These are phyloP conservation scores for Hippophae rhamnoides DNA, from an alignment of 306 rosid species.

Conservation along the genomic window DNA sequence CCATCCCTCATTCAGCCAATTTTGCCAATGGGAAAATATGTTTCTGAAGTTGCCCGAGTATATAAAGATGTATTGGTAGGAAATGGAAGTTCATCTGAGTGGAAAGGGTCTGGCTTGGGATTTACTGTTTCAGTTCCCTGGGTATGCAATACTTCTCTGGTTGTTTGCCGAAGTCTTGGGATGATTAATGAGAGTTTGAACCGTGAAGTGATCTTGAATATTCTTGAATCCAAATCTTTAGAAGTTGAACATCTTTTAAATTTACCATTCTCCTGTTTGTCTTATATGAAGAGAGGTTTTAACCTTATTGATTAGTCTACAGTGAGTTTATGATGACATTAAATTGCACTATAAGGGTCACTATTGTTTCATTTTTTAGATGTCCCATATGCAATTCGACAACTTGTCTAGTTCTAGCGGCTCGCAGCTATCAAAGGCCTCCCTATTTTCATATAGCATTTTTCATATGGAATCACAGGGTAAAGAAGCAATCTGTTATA, in stretches of 20 bases:
- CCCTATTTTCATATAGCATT: too few species aligned
- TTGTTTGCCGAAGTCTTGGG: slow-evolving; percentile 65
- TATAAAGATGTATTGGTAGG: slow-evolving; percentile 58
- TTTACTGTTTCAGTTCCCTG: slow-evolving; percentile 80
- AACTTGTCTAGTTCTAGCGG: too few species aligned
- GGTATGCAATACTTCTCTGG: slow-evolving; percentile 77
- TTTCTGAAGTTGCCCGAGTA: slow-evolving; percentile 49
- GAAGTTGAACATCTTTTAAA: slow-evolving; percentile 57
- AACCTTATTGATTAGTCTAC: slow-evolving; percentile 39
- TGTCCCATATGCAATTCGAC: too few species aligned
- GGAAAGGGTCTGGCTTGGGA: slow-evolving; percentile 49
- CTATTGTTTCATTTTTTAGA: too few species aligned
- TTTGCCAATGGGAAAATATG: slow-evolving; percentile 65
- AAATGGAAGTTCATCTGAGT: slow-evolving; percentile 20
- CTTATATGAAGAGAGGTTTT: slow-evolving; percentile 65
- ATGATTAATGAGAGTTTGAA: slow-evolving; percentile 18
- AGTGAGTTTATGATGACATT: neutral
- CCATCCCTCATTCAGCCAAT: slow-evolving; percentile 38
- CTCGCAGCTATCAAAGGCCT: too few species aligned
- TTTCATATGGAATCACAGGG: too few species aligned
- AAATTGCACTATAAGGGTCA: neutral
- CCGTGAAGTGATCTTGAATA: slow-evolving; percentile 31
- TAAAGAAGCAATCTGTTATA: too few species aligned
- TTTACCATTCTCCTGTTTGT: slow-evolving; percentile 67
- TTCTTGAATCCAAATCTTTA: slow-evolving; percentile 56